Conservation (phyloP, 2,329 filamentous ascomycete genomes). For the Coniella vitis region DNA sequence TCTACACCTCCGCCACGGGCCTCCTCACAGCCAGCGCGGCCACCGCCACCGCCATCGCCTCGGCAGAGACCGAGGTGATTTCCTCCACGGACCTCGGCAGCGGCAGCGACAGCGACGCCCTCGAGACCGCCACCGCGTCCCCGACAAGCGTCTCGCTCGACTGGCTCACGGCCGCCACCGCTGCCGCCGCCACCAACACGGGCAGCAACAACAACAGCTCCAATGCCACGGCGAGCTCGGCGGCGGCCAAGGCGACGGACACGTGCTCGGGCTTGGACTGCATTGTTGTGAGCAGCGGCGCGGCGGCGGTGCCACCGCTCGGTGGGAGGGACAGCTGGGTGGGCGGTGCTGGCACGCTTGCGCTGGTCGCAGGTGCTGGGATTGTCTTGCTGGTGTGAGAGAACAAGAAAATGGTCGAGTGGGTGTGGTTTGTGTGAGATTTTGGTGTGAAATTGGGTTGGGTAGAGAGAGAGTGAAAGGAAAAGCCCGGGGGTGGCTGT, state of each 20-base stretch:
- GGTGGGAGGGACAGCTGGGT: not conserved
- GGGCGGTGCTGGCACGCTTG: slow-evolving; percentile 4
- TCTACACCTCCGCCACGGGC: not conserved
- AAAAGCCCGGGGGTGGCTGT: no score
- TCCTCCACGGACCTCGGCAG: slow-evolving; percentile 6
- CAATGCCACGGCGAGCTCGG: slow-evolving; percentile 1
- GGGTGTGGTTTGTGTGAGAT: no score
- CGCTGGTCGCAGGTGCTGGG: slow-evolving; percentile 12
- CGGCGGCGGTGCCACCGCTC: no score
- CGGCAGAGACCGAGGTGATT: slow-evolving; percentile 3
- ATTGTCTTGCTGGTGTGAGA: slow-evolving; percentile 6
- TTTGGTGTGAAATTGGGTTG: no score
- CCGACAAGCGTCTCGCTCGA: slow-evolving; percentile 4
- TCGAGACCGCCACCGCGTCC: slow-evolving; percentile 8
- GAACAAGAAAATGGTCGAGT: not conserved
- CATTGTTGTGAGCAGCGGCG: slow-evolving; percentile 14
- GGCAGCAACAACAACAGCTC: not conserved
- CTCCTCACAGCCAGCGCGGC: not conserved
- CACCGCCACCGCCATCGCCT: not conserved
- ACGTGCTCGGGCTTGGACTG: slow-evolving; percentile 10
- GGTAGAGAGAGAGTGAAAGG: no score
- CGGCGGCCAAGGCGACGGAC: not conserved
- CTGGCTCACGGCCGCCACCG: not conserved
- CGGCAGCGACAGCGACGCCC: not conserved
- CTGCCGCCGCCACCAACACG: not conserved